Evolutionary conservation across 139 green algal species (phyloP), one percentile per base, ranked within the genome.

Genomic region (Raphidocelis subcapitata): DNA sequence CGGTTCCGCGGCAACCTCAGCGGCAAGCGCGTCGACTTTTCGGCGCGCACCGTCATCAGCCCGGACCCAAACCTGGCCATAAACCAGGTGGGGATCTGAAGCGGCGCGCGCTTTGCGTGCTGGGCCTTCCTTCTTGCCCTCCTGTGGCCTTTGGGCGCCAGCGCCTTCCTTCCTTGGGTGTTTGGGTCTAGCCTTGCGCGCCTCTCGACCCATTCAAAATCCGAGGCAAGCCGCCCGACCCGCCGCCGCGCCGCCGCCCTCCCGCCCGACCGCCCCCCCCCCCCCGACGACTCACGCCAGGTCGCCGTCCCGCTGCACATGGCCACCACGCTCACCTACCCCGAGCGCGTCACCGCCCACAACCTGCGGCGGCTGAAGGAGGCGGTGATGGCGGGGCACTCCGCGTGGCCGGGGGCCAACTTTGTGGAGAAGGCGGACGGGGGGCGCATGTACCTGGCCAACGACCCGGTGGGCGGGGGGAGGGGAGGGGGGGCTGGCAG

Each of bases 1-100:
- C 91, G 96, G 33, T 99, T 99, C 84, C 82, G 96, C 0, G 94
- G 94, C 67, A 99, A 99, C 87, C 89, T 99, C 46, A 92, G 76
- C 1, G 81, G 95, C 55, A 99, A 99, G 88, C 87, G 96, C 10
- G 96, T 99, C 5, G 96, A 99, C 85, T 99, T 99, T 75, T 92
- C 72, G 26, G 94, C 89, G 1, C 87, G 96, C 36, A 99, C 96
- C 1, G 96, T 99, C 80, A 99, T 99, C 77, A 95, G 87, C 1
- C 96, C 96, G 8, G 95, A 99, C 84, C 96, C 96, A n/a, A 98
- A 98, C 84, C 80, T 99, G 57, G 65, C 81, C 20, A 92, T 98
- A 41, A 84, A 94, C 60, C 81, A 96, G 87, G 80, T 86, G 44
- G 16, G 70, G 35, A 8, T 49, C 41, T 49, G 41, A 49, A 20